Base-by-base conservation (phyloP, 2,329 filamentous ascomycete genomes). In the Colletotrichum simmondsii region DNA sequence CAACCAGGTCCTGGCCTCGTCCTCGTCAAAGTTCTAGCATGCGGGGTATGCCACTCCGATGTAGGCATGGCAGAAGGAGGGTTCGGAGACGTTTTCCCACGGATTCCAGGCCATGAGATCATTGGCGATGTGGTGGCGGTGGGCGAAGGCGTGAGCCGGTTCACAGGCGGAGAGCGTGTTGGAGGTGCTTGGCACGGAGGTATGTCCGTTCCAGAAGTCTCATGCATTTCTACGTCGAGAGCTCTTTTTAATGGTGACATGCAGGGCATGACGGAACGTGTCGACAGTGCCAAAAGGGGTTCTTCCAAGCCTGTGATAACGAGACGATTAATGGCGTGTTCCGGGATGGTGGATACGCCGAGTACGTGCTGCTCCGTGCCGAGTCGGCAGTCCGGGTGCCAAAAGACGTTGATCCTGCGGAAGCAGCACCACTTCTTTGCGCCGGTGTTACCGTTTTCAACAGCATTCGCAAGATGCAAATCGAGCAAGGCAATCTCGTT, bases 11-110 rank as follows among this genome's bases (percentile, higher is more conserved):
- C 85, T 0, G 87, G 88, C 22, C 85, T 94, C 77, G 83, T 95
- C 3, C 87, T 95, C 30, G 87, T 94, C 80, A 94, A 94, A 80
- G 88, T 94, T 3, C 84, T 91, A 10, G 93, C 93, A 6, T 94
- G 91, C 76, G 93, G 93, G 56, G 88, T 95, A 61, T 95, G 93
- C 81, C 91, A 91, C 79, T 89, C 87, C 0, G 93, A 95, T 76
- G 73, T 82, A 24, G 81, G 80, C 65, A 81, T 88, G 1, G 83
- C 86, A 62, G 59, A 78, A 3, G 90, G 90, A 28, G 77, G 81
- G 5, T 82, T 92, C 56, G 89, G 89, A 12, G 86, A 89, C 56
- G 77, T 86, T 24, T 92, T 89, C 76, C 92, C 92, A 1, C 86
- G 89, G 6, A 82, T 91, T 2, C 91, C 92, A 0, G 93, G 93